Conservation (phyloP, 2,329 filamentous ascomycete species). For the Claviceps sp. region DNA sequence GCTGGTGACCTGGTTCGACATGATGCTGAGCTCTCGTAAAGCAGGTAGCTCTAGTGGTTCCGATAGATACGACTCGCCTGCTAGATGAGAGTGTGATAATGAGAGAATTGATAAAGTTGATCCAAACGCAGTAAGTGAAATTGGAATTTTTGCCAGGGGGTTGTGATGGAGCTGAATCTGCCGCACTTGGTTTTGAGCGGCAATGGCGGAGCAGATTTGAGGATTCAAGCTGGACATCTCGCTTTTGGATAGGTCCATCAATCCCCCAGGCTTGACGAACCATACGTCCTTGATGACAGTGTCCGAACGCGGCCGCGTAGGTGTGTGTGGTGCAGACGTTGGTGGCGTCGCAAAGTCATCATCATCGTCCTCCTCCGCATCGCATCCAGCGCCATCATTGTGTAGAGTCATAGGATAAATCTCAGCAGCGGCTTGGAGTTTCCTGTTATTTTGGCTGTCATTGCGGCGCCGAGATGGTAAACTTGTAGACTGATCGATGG, state of each 20-base stretch:
- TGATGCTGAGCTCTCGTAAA: conserved; percentile 64
- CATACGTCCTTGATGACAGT: conserved; percentile 34
- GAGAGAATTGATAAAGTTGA: conserved; percentile 59
- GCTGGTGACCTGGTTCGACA: conserved; percentile 59
- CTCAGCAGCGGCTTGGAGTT: not conserved
- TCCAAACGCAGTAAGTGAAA: conserved; percentile 57
- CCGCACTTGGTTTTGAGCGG: conserved; percentile 35
- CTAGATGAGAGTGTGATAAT: conserved; percentile 61
- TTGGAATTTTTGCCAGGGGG: conserved; percentile 55
- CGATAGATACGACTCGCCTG: conserved; percentile 50
- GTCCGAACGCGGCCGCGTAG: conserved; percentile 33
- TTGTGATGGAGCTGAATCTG: conserved; percentile 67
- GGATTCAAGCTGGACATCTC: conserved; percentile 47
- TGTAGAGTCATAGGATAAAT: conserved; percentile 13
- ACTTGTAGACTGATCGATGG: conserved; percentile 10
- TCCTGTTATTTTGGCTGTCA: conserved; percentile 20
- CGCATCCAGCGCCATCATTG: conserved; percentile 33
- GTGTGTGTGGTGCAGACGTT: conserved; percentile 38
- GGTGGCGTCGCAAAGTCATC: conserved; percentile 44
- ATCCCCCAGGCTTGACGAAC: conserved; percentile 44
- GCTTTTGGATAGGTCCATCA: conserved; percentile 58
- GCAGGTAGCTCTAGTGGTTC: conserved; percentile 56
- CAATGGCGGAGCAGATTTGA: conserved; percentile 41
- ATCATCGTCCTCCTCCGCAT: conserved; percentile 39
- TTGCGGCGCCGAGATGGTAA: conserved; percentile 9